These are phyloP conservation scores for Aristolochia fimbriata DNA, from an alignment of 164 flowering plant genomes.

Conservation along the genomic window DNA sequence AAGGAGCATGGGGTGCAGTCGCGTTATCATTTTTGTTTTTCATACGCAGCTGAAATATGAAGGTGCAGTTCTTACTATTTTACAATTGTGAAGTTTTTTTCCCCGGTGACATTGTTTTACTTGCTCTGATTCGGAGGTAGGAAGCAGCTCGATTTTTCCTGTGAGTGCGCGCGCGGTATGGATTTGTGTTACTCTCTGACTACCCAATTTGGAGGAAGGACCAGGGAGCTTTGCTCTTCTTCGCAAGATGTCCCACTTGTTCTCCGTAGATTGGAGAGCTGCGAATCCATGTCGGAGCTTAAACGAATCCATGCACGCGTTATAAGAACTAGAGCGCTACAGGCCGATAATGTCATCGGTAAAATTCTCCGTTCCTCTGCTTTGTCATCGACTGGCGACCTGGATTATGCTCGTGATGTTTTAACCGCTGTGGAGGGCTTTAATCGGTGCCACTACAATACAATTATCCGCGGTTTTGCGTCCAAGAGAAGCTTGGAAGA, in stretches of 20 bases:
- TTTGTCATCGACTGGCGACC: conserved; percentile 6
- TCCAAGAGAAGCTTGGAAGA: not conserved
- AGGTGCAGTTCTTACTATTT: no score
- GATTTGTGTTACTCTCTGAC: no score
- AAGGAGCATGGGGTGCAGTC: no score
- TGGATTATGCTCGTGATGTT: conserved; percentile 10
- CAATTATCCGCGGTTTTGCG: conserved; percentile 13
- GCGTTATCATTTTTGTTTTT: no score
- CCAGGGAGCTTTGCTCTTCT: conserved; percentile 1
- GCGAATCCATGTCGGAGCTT: conserved; percentile 12
- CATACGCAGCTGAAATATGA: no score
- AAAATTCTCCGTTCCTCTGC: conserved; percentile 11
- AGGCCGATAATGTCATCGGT: conserved; percentile 11
- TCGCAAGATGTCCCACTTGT: conserved; percentile 6
- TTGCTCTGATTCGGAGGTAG: no score
- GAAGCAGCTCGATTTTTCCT: no score
- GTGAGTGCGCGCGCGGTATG: no score
- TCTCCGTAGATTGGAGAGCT: conserved; percentile 10
- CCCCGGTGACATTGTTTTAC: no score
- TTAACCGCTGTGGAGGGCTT: conserved; percentile 2
- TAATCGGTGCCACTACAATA: conserved; percentile 6
- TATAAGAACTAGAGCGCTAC: conserved; percentile 7
- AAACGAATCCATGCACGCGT: conserved; percentile 14
- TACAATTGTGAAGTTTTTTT: no score
- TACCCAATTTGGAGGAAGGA: no score